Base-by-base conservation (phyloP, 2,329 filamentous ascomycete species). In the Aspergillus udagawae region DNA sequence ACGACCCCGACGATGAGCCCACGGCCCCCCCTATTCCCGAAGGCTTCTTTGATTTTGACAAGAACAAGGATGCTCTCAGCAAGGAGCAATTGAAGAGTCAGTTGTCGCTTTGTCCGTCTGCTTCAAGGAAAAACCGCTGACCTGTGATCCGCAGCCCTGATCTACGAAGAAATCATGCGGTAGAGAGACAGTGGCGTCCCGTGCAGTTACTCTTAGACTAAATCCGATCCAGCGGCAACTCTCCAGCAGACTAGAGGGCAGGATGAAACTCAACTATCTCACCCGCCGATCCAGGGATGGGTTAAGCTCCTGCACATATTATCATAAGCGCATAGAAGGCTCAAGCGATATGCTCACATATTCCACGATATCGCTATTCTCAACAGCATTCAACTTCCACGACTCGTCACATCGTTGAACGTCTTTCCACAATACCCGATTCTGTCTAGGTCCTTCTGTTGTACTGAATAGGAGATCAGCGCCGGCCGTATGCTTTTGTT, bases 21-120 rank as follows among this genome's bases (percentile, higher is more conserved):
- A 97, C 91, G 12, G 94, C 94, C 20, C 90, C 92, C 47, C 92
- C 94, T 23, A 99, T 99, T 70, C 94, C 94, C 23, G 93, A 97
- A 75, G 93, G 96, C 75, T 99, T 99, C 82, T 99, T 99, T 75
- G 94, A 99, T 78, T 99, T 99, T 76, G 94, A 99, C 79, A 97
- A 97, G 84, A 96, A 97, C 83, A 99, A 99, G 86, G 94, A 99
- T 76, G 94, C 89, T 70, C 79, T 99, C 71, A 97, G 90, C 82
- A 99, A 99, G 80, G 94, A 99, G 80, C 92, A 99, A 79, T 79
- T 99, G 75, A 97, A 97, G 83, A 84, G 94, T 87, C 68, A 65
- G 72, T 64, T 49, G 20, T 41, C 38, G 51, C 41, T 27, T 17
- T 35, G 27, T 3, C 10, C 21, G 52, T 55, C 54, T 12, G 54